Base-by-base conservation (phyloP, 2,329 filamentous ascomycete species). In the Cyanodermella asteris region DNA sequence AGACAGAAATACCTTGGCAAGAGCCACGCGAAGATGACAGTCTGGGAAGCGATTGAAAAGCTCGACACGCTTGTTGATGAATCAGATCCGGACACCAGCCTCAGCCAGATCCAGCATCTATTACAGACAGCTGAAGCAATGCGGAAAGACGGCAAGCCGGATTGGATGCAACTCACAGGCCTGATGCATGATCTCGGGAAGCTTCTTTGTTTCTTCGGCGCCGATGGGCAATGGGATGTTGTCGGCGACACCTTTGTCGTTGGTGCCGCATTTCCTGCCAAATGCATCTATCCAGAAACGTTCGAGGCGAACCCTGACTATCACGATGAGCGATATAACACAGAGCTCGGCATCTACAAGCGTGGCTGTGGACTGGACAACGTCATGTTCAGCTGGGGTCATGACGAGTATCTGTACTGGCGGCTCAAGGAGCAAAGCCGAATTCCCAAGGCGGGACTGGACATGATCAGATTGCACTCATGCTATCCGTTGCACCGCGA, bases 41-140 rank as follows among this genome's bases (percentile, higher is more conserved):
- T 91, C 45, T 91, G 80, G 81, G 60, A 90, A 46, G 81, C 81
- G 12, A 87, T 91, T 53, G 77, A 90, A 62, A 82, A 80, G 51
- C 71, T 91, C 42, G 78, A 91, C 61, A 80, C 74, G 0, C 63
- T 91, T 26, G 75, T 91, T 46, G 81, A 91, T 51, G 76, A 90
- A 50, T 81, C 72, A 12, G 81, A 91, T 53, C 81, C 81, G 2
- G 80, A 91, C 53, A 91, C 81, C 22, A 68, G 65, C 23, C 69
- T 91, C 33, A 73, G 69, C 15, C 81, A 91, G 55, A 90, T 91
- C 44, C 74, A 90, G 51, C 81, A 91, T 49, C 61, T 91, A 16
- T 64, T 91, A 10, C 81, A 91, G 47, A 72, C 74, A 11, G 81
- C 81, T 26, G 81, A 91, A 51, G 81, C 80, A 9, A 87, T 91